Percentiles rank a stretch among this genome's conserved stretches.
Conservation (phyloP, 139 green algal genomes). For the Haematococcus sp. region DNA sequence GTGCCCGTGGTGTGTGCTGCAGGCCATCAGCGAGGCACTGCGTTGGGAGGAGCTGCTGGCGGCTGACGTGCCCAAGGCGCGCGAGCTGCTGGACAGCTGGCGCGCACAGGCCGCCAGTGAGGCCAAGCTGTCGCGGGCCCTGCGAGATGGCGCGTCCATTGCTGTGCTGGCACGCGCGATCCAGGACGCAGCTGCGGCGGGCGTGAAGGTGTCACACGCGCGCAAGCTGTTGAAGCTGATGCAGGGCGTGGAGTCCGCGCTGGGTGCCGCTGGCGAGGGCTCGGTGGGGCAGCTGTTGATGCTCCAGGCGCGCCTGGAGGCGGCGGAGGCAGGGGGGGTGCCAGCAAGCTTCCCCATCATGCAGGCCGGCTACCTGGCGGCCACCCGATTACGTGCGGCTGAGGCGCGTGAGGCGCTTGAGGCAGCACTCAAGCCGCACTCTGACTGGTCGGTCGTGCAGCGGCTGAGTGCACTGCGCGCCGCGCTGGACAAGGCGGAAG, state of each 20-base stretch:
- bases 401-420: slow-evolving; percentile 44
- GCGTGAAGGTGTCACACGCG: slow-evolving; percentile 58
- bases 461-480: slow-evolving; percentile 31
- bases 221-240: slow-evolving; percentile 67
- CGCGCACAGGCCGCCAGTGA: slow-evolving; percentile 45
- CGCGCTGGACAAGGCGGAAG: slow-evolving; percentile 57
- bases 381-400: slow-evolving; percentile 31
- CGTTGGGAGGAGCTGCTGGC: slow-evolving; percentile 50
- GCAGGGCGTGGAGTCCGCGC: slow-evolving; percentile 63
- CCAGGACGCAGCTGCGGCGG: slow-evolving; percentile 61
- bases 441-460: slow-evolving; percentile 31
- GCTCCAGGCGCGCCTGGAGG: slow-evolving; percentile 44
- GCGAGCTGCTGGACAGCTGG: slow-evolving; percentile 57
- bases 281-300: slow-evolving; percentile 21
- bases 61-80: slow-evolving; percentile 43
- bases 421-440: slow-evolving; percentile 43
- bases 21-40: slow-evolving; percentile 15
- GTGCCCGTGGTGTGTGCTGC: background rate
- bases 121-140: slow-evolving; percentile 53
- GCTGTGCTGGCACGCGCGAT: slow-evolving; percentile 52
- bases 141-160: slow-evolving; percentile 39
- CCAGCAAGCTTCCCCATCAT: slow-evolving; percentile 7
- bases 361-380: background rate
- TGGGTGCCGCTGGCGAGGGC: slow-evolving; percentile 22
- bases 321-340: slow-evolving; percentile 49